Evolutionary conservation across 805 yeast genomes (phyloP).

Genomic region (Priceomyces castillae): DNA sequence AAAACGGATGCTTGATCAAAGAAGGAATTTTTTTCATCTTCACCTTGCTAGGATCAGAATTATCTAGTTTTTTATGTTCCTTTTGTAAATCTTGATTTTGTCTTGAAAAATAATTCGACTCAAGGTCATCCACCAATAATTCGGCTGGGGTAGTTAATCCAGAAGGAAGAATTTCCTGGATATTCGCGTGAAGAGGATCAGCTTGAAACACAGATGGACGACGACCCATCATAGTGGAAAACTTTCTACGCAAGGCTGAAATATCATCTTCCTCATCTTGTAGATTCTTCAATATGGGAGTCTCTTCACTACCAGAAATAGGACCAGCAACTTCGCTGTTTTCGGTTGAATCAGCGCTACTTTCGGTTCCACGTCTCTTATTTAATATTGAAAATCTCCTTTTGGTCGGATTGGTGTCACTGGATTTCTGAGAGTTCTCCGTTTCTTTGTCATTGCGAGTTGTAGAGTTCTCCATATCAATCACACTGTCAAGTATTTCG

Average conservation of each 20-base stretch:
- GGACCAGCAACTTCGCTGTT: background rate
- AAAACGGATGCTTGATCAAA: conserved; percentile 59
- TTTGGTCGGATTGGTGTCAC: background rate
- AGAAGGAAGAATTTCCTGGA: conserved; percentile 38
- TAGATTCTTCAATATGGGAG: background rate
- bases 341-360: background rate
- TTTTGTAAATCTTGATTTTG: conserved; percentile 9
- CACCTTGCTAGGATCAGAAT: conserved; percentile 16
- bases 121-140: conserved; percentile 30
- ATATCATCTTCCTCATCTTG: conserved; percentile 19
- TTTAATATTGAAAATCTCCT: conserved; percentile 4
- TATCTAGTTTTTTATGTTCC: conserved; percentile 2
- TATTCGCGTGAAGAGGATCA: conserved; percentile 30
- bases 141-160: conserved; percentile 44
- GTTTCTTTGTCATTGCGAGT: background rate
- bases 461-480: background rate
- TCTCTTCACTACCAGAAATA: conserved; percentile 6
- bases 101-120: conserved; percentile 27
- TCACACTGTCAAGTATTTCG: conserved; percentile 31
- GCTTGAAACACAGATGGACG: conserved; percentile 40
- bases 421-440: background rate
- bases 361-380: conserved; percentile 3
- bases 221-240: conserved; percentile 42
- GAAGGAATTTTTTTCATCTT: conserved; percentile 55
- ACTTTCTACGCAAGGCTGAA: conserved; percentile 31